Conservation (phyloP, 495 filamentous ascomycete species). For the Penicillium paradoxum region DNA sequence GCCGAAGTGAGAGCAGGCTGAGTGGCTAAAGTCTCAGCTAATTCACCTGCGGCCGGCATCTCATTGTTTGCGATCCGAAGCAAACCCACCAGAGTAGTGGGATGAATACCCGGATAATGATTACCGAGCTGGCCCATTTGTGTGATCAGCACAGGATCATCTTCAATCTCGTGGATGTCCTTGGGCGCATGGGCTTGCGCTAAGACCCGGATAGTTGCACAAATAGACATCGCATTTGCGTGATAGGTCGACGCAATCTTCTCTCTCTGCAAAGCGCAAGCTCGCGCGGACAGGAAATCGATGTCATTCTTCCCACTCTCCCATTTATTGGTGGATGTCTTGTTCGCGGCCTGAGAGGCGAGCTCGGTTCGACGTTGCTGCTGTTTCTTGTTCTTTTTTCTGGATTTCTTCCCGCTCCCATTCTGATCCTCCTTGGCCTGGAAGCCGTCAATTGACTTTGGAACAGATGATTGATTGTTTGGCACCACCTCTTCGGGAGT, state of each 20-base stretch:
- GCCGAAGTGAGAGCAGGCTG: conserved; percentile 28
- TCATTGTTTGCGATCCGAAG: conserved; percentile 52
- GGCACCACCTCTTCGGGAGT: conserved; percentile 9
- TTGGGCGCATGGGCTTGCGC: conserved; percentile 30
- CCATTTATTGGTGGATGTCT: conserved; percentile 47
- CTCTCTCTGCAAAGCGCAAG: conserved; percentile 37
- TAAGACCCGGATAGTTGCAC: conserved; percentile 51
- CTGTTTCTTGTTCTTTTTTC: conserved; percentile 20
- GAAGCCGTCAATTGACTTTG: conserved; percentile 80
- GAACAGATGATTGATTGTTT: conserved; percentile 39
- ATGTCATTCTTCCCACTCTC: conserved; percentile 50
- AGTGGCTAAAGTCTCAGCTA: conserved; percentile 48
- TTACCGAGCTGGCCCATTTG: conserved; percentile 50
- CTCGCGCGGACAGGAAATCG: conserved; percentile 53
- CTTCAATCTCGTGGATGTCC: conserved; percentile 28
- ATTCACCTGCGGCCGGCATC: conserved; percentile 51
- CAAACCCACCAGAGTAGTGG: conserved; percentile 43
- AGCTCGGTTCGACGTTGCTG: conserved; percentile 3
- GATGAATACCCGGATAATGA: conserved; percentile 48
- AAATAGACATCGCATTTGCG: conserved; percentile 52
- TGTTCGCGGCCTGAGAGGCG: conserved; percentile 4
- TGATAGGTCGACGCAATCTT: conserved; percentile 60
- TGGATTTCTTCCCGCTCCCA: conserved; percentile 39
- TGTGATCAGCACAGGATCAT: conserved; percentile 41
- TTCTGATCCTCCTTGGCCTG: conserved; percentile 37